A percentile compares a stretch with the other conserved stretches of the same genome.
These are phyloP conservation scores for Aspergillus caelatus DNA, from an alignment of 2,329 filamentous ascomycete species.

Conservation along the genomic window DNA sequence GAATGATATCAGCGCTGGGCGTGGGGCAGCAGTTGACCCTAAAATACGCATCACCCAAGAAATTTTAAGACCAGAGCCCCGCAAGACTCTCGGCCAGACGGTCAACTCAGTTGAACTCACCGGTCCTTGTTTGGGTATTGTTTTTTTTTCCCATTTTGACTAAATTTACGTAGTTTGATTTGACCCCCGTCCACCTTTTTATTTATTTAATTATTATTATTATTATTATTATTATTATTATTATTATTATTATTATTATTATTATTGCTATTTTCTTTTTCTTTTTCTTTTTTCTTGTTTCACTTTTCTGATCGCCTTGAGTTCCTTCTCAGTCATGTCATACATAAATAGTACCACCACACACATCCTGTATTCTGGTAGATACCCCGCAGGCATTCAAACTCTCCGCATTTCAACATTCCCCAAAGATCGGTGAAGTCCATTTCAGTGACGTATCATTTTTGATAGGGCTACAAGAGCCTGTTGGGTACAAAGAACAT, in stretches of 20 bases:
- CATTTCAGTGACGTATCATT: neutral
- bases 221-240: too few species aligned
- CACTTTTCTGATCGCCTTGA: neutral
- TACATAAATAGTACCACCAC: too few species aligned
- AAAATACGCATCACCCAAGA: slow-evolving; percentile 12
- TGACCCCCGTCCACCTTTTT: neutral
- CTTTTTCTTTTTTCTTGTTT: neutral
- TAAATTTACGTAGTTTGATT: neutral
- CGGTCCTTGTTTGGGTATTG: slow-evolving; percentile 15
- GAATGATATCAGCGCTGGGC: slow-evolving; percentile 8
- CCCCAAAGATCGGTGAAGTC: neutral
- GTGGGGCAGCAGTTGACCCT: slow-evolving; percentile 10
- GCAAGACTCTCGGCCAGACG: neutral
- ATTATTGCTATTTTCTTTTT: neutral
- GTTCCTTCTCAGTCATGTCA: too few species aligned
- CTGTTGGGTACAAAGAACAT: neutral
- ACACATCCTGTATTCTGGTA: too few species aligned
- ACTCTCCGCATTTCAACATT: neutral
- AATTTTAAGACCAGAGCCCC: slow-evolving; percentile 5
- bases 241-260: too few species aligned
- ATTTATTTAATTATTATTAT: too few species aligned
- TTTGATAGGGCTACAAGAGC: neutral
- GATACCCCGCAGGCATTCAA: neutral
- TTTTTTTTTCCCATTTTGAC: neutral
- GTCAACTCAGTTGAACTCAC: slow-evolving; percentile 4